Conservation (phyloP, 2,329 filamentous ascomycete species). For the Penicillium psychrosexuale region DNA sequence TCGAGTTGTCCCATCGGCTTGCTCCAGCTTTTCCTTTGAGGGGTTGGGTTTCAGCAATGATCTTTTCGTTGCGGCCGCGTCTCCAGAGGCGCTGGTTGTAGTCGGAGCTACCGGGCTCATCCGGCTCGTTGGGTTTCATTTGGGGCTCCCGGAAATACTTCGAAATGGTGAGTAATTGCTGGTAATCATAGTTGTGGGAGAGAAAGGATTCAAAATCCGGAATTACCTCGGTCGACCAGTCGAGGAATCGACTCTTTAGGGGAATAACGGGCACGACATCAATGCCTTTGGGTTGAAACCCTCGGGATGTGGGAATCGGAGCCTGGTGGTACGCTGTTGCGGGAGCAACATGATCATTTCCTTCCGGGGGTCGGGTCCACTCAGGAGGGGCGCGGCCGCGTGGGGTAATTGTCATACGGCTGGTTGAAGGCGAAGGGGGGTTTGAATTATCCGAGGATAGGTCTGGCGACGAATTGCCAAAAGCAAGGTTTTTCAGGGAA, state of each 20-base stretch:
- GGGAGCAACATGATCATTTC: slow-evolving; percentile 65
- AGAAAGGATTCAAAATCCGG: slow-evolving; percentile 13
- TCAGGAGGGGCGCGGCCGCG: slow-evolving; percentile 55
- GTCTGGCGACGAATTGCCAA: slow-evolving; percentile 46
- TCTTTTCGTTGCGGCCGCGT: slow-evolving; percentile 85
- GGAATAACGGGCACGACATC: slow-evolving; percentile 65
- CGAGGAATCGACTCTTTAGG: slow-evolving; percentile 76
- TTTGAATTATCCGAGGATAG: slow-evolving; percentile 28
- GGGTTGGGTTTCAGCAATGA: slow-evolving; percentile 88
- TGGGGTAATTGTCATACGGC: slow-evolving; percentile 41
- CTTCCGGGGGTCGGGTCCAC: slow-evolving; percentile 67
- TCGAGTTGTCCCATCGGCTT: slow-evolving; percentile 80
- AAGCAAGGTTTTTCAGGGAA: slow-evolving; percentile 60
- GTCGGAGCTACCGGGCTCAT: slow-evolving; percentile 92
- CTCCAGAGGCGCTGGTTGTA: slow-evolving; percentile 96
- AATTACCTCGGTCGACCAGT: slow-evolving; percentile 81
- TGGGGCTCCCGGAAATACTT: slow-evolving; percentile 95
- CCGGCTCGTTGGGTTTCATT: slow-evolving; percentile 93
- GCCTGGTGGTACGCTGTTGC: slow-evolving; percentile 72
- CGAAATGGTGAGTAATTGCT: slow-evolving; percentile 29
- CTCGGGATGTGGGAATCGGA: slow-evolving; percentile 73
- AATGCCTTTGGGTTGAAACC: slow-evolving; percentile 63
- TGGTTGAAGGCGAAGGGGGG: slow-evolving; percentile 32
- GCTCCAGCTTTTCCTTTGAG: slow-evolving; percentile 83
- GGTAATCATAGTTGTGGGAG: slow-evolving; percentile 7